Conservation (phyloP, 805 yeast species). For the Wickerhamomyces xylosicus region DNA sequence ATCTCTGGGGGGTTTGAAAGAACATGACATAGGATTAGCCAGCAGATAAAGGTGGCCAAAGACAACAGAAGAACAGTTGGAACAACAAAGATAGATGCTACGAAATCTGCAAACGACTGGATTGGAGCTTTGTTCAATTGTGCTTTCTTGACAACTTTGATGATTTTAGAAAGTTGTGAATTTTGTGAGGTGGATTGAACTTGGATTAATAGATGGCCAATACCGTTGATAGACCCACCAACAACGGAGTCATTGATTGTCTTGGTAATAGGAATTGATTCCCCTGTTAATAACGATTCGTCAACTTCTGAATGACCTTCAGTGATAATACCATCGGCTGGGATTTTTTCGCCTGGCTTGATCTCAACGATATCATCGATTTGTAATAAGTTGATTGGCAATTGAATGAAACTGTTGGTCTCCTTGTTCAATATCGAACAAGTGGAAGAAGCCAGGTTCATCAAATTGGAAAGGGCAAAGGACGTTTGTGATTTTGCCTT, state of each 20-base stretch:
- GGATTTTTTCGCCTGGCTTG: conserved; percentile 79
- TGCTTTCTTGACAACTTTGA: conserved; percentile 77
- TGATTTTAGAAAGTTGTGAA: conserved; percentile 83
- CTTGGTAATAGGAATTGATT: conserved; percentile 68
- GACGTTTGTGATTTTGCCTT: conserved; percentile 92
- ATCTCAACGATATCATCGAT: conserved; percentile 66
- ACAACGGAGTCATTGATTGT: conserved; percentile 49
- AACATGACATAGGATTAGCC: conserved; percentile 37
- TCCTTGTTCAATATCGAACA: conserved; percentile 44
- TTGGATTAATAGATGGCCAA: conserved; percentile 56
- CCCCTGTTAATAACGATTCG: conserved; percentile 90
- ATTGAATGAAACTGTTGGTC: conserved; percentile 27
- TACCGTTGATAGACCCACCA: conserved; percentile 88
- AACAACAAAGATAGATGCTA: conserved; percentile 73
- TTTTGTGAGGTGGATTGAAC: conserved; percentile 70
- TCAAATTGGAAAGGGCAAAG: conserved; percentile 69
- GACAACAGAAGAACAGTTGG: conserved; percentile 61
- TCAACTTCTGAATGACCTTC: conserved; percentile 77
- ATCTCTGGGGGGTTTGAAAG: conserved; percentile 34
- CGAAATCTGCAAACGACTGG: conserved; percentile 76
- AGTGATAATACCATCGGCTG: conserved; percentile 82
- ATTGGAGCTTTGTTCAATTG: conserved; percentile 86
- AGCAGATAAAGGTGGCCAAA: conserved; percentile 49
- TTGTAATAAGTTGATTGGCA: conserved; percentile 75
- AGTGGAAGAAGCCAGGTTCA: conserved; percentile 70